Conservation (phyloP, 805 yeast species). For the Candida germanica region DNA sequence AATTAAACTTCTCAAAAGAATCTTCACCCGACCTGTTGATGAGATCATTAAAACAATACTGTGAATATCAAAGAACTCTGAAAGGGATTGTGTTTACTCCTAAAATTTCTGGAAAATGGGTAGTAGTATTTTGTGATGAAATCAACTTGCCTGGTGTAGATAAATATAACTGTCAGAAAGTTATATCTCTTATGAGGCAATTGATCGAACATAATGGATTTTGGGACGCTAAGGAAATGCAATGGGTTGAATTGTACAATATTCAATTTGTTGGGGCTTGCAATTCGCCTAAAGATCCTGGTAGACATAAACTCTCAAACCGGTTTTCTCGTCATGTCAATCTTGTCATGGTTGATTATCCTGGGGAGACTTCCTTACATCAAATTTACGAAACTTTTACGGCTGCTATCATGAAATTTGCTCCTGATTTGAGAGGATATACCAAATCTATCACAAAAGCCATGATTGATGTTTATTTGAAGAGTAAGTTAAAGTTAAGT, state of each 20-base stretch:
- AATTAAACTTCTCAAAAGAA: conserved; percentile 81
- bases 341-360: conserved; percentile 75
- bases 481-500: conserved; percentile 40
- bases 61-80: conserved; percentile 53
- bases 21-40: conserved; percentile 62
- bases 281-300: conserved; percentile 81
- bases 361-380: conserved; percentile 55
- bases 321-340: conserved; percentile 68
- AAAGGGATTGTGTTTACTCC: conserved; percentile 60
- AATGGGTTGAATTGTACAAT: conserved; percentile 64
- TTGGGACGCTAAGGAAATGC: conserved; percentile 57
- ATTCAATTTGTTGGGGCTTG: conserved; percentile 94
- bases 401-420: conserved; percentile 52
- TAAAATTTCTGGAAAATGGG: conserved; percentile 57
- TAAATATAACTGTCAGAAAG: conserved; percentile 67
- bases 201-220: conserved; percentile 72
- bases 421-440: conserved; percentile 60
- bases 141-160: conserved; percentile 78
- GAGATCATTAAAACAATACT: conserved; percentile 67
- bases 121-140: conserved; percentile 89
- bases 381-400: conserved; percentile 67
- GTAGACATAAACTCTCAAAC: conserved; percentile 55
- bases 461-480: conserved; percentile 61
- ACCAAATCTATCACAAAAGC: conserved; percentile 52
- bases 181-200: conserved; percentile 70